A percentile compares a stretch with the other conserved stretches of the same genome.
Evolutionary conservation across 805 yeast species (phyloP).

Genomic region (Ogataea angusta): DNA sequence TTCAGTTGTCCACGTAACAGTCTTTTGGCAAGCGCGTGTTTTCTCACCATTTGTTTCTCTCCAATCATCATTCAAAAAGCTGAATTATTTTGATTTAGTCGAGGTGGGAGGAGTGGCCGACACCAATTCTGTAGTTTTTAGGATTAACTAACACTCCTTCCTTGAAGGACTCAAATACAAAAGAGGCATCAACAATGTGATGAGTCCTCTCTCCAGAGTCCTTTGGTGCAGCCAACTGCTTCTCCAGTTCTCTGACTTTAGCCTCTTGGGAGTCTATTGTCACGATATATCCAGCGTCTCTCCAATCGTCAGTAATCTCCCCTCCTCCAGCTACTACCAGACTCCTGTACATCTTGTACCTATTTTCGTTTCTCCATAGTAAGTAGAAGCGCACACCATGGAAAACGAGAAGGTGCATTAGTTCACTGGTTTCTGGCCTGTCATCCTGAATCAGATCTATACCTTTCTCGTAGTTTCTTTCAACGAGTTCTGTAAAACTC

Average conservation of each 20-base stretch:
- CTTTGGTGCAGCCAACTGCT: conserved; percentile 2
- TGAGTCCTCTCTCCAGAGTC: conserved; percentile 29
- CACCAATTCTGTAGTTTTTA: conserved; percentile 3
- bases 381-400: conserved; percentile 35
- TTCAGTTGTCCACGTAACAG: neutral
- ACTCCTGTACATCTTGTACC: conserved; percentile 4
- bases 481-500: conserved; percentile 23
- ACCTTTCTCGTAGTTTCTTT: neutral
- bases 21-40: neutral
- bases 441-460: neutral
- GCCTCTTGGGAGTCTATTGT: conserved; percentile 14
- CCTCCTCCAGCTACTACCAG: conserved; percentile 46
- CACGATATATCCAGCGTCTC: conserved; percentile 39
- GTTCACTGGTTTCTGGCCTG: neutral
- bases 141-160: conserved; percentile 18
- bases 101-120: conserved; percentile 6
- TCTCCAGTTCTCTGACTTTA: neutral
- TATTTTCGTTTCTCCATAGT: conserved; percentile 14
- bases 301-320: conserved; percentile 26
- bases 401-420: conserved; percentile 29
- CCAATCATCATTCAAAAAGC: conserved; percentile 2
- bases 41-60: conserved; percentile 6
- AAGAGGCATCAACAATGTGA: conserved; percentile 34
- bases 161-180: conserved; percentile 33
- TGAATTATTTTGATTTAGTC: neutral